Conservation (phyloP, 148 eudicot genomes). For the Vaccinium vitisidaea region DNA sequence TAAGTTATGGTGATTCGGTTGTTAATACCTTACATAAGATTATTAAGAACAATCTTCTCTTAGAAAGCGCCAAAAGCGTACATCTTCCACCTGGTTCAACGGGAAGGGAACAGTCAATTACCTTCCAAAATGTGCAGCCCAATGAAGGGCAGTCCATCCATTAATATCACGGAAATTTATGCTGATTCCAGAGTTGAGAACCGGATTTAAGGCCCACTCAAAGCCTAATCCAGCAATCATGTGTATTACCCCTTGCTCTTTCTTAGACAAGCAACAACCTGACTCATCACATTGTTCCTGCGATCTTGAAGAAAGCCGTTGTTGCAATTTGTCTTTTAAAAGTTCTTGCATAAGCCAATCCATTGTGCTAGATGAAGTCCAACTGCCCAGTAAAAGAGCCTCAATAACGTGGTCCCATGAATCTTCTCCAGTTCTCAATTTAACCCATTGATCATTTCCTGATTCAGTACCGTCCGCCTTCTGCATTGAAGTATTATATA, state of each 20-base stretch:
- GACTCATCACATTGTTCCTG: constrained; percentile 21
- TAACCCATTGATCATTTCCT: constrained; percentile 30
- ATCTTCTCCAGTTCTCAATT: constrained; percentile 44
- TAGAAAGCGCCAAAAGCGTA: neutral
- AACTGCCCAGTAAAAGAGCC: constrained; percentile 54
- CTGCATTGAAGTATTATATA: constrained; percentile 34
- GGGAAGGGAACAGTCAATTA: constrained; percentile 16
- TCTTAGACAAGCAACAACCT: constrained; percentile 61
- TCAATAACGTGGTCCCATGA: constrained; percentile 63
- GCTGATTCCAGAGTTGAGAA: constrained; percentile 72
- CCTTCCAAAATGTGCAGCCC: constrained; percentile 99
- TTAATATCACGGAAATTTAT: constrained; percentile 84
- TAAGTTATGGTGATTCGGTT: neutral
- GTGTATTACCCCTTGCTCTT: constrained; percentile 93
- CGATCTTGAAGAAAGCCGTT: constrained; percentile 62
- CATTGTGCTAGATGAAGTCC: constrained; percentile 46
- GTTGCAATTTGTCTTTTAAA: constrained; percentile 75
- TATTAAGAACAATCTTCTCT: neutral
- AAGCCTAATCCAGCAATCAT: constrained; percentile 88
- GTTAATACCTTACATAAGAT: neutral
- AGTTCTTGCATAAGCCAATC: constrained; percentile 84
- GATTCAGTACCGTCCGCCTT: constrained; percentile 41
- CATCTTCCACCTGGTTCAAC: neutral
- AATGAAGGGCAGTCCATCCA: constrained; percentile 98
- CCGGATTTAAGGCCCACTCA: constrained; percentile 83